Evolutionary conservation across 2,329 filamentous ascomycete species (phyloP).

Genomic region (Achaetomium macrosporum): DNA sequence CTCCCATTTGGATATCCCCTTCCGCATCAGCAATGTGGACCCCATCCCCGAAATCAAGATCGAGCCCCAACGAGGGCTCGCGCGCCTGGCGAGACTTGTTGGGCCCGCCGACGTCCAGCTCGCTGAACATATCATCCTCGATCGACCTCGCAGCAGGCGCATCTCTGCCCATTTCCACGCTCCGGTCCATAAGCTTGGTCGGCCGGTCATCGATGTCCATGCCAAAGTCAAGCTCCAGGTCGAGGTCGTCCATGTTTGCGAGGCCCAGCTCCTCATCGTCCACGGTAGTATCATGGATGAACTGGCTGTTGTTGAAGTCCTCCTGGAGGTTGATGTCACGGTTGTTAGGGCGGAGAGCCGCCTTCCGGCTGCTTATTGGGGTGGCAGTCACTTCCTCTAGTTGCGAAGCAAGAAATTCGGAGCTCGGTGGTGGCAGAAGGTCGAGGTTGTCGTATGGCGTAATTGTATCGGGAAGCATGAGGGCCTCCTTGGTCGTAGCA

Average conservation of each 20-base stretch:
- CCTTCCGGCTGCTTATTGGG: constrained; percentile 51
- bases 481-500: constrained; percentile 73
- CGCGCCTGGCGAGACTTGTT: constrained; percentile 52
- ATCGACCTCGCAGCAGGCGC: constrained; percentile 61
- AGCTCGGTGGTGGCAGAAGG: constrained; percentile 78
- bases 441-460: constrained; percentile 82
- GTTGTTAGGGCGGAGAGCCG: constrained; percentile 44
- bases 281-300: constrained; percentile 62
- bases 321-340: constrained; percentile 64
- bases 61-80: constrained; percentile 44
- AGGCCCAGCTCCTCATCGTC: constrained; percentile 53
- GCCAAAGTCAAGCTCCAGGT: constrained; percentile 68
- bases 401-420: constrained; percentile 74
- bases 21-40: constrained; percentile 59
- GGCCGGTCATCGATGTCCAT: constrained; percentile 64
- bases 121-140: constrained; percentile 65
- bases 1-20: constrained; percentile 56
- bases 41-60: constrained; percentile 46
- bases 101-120: constrained; percentile 52
- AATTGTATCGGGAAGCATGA: constrained; percentile 86
- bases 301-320: constrained; percentile 70
- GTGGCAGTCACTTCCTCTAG: constrained; percentile 56
- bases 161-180: constrained; percentile 86
- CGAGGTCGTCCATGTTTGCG: constrained; percentile 58
- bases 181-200: constrained; percentile 44